A percentile compares a stretch with the other conserved stretches of the same genome.
Evolutionary conservation across 306 rosid genomes (phyloP).

Genomic region (Prunus salicina): DNA sequence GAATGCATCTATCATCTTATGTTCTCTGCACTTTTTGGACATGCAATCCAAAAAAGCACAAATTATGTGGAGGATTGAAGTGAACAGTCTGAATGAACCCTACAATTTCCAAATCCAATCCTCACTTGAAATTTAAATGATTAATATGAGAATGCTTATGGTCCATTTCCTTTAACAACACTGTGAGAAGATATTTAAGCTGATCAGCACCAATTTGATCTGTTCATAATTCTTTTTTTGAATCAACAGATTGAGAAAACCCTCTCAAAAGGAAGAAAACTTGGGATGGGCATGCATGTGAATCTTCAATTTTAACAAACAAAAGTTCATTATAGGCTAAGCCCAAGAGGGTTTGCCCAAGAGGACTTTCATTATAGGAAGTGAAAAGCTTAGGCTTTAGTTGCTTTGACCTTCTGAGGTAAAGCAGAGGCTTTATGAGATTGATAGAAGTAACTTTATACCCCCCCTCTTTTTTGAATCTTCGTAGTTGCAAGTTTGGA

Average conservation of each 20-base stretch:
- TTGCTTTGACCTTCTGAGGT: not conserved
- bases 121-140: constrained; percentile 63
- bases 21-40: constrained; percentile 13
- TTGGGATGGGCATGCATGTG: too few relatives aligned
- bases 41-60: not conserved
- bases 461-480: not conserved
- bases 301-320: too few relatives aligned
- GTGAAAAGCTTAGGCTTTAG: not conserved
- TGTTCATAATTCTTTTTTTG: not conserved
- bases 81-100: too few relatives aligned
- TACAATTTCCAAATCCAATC: constrained; percentile 32
- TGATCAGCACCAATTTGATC: not conserved
- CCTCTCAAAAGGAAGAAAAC: not conserved
- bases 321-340: too few relatives aligned
- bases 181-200: constrained; percentile 5
- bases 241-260: not conserved
- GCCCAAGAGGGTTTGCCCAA: too few relatives aligned
- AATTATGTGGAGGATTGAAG: not conserved
- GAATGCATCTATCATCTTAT: not conserved
- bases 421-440: not conserved
- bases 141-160: constrained; percentile 25
- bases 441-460: not conserved
- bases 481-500: not conserved
- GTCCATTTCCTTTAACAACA: constrained; percentile 15
- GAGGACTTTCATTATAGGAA: too few relatives aligned